Conservation (phyloP, 306 rosid species). For the Ceratonia siliqua region DNA sequence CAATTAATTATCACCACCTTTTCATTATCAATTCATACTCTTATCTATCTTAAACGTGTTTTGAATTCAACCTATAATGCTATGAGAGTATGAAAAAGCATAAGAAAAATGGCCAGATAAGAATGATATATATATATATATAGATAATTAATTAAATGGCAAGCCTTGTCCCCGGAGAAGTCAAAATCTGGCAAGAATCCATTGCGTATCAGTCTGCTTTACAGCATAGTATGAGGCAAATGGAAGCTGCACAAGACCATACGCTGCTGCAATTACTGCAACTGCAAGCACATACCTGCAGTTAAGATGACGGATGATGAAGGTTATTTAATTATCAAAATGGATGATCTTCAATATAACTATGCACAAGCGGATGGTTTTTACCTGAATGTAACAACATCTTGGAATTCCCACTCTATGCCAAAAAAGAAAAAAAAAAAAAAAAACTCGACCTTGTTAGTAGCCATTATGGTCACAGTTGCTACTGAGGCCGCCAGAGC, state of each 20-base stretch:
- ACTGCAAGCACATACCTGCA: conserved; percentile 49
- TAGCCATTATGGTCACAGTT: conserved; percentile 32
- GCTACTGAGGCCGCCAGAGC: conserved; percentile 44
- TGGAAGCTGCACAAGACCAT: conserved; percentile 54
- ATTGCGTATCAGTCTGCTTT: conserved; percentile 37
- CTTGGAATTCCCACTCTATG: conserved; percentile 32
- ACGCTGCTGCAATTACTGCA: conserved; percentile 46
- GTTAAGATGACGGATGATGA: background rate
- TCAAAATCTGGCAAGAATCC: conserved; percentile 53
- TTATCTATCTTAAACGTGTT: too few relatives aligned
- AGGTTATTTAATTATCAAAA: background rate
- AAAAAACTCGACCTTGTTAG: conserved; percentile 30
- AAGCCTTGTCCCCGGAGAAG: conserved; percentile 60
- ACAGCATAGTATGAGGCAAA: conserved; percentile 43
- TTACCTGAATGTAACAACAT: conserved; percentile 43
- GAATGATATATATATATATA: too few relatives aligned
- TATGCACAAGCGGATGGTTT: background rate
- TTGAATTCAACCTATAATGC: too few relatives aligned
- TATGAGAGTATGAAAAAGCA: too few relatives aligned
- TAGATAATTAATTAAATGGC: background rate
- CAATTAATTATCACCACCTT: too few relatives aligned
- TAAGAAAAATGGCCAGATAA: too few relatives aligned
- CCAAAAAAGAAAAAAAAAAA: too few relatives aligned
- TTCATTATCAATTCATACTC: too few relatives aligned
- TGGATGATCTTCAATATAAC: background rate